Evolutionary conservation across 2,329 filamentous ascomycete genomes (phyloP), one percentile per base, ranked within the genome.

Genomic region (Hymenoscyphus infarciens): DNA sequence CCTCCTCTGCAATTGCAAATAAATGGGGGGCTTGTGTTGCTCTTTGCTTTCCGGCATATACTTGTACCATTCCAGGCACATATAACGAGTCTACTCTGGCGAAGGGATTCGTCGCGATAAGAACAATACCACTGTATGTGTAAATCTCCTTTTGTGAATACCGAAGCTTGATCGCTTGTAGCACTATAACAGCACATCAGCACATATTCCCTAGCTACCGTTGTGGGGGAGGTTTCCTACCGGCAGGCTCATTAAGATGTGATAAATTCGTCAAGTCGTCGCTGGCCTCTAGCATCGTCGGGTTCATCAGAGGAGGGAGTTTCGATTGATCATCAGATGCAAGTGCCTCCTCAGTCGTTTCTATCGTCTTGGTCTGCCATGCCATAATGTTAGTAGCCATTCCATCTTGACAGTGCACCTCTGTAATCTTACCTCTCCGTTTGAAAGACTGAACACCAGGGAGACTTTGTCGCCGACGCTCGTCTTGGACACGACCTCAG

Each of bases 121-220:
- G 83, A 68, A 99, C 95, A 74, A 99, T 98, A 75, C 95, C 95
- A 76, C 92, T 97, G 81, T 99, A 99, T 74, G 95, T 99, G 82
- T 99, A 99, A 73, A 99, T 99, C 77, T 99, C 95, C 79, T 98
- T 98, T 77, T 99, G 95, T 67, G 91, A 84, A 80, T 99, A 99
- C 76, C 95, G 91, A 75, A 99, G 85, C 75, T 93, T 92, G 77
- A 99, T 99, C 61, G 95, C 95, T 83, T 99, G 95, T 68, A 99
- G 81, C 65, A 99, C 96, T 96, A 76, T 71, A 59, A 39, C 42
- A 8, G 7, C 56, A 59, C 27, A 65, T 72, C 61, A 69, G 67
- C 63, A 59, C 22, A 19, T 60, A 55, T 56, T 45, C 59, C 59
- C 27, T 8, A 19, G 7, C 25, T 27, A 60, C 10, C 4, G 8